Conservation (phyloP, 2,329 filamentous ascomycete species). For the Myotisia sp. region DNA sequence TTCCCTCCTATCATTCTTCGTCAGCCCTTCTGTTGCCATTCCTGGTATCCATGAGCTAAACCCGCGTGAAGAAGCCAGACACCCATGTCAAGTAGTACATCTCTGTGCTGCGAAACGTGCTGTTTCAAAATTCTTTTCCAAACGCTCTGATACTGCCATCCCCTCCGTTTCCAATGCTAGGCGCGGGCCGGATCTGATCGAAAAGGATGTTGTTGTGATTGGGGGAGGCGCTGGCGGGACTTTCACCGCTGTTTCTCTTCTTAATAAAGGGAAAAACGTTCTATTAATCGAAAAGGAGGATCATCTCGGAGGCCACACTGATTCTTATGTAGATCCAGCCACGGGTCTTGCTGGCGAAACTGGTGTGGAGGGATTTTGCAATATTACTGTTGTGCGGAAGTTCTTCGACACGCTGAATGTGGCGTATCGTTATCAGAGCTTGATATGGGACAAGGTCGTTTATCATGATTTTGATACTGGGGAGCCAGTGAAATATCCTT, state of each 20-base stretch:
- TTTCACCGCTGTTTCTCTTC: constrained; percentile 19
- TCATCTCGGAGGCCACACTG: constrained; percentile 18
- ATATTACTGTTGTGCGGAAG: constrained; percentile 12
- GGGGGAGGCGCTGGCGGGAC: constrained; percentile 20
- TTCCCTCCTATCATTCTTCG: too few relatives aligned
- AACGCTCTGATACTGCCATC: too few relatives aligned
- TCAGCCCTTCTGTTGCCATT: background rate
- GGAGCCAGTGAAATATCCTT: constrained; percentile 7
- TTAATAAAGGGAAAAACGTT: constrained; percentile 16
- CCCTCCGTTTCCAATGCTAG: too few relatives aligned
- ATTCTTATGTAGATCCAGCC: constrained; percentile 16
- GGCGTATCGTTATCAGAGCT: background rate
- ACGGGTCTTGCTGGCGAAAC: constrained; percentile 13
- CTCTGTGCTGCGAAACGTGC: too few relatives aligned
- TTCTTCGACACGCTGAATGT: constrained; percentile 18
- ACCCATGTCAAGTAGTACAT: too few relatives aligned
- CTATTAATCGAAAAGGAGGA: constrained; percentile 18
- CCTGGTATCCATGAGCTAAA: background rate
- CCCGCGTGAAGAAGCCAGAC: background rate
- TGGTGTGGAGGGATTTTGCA: constrained; percentile 17
- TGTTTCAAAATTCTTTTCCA: background rate
- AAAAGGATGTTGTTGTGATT: constrained; percentile 20
- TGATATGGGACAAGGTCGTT: background rate
- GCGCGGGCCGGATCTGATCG: too few relatives aligned
- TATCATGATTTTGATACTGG: constrained; percentile 17